A percentile compares a stretch with the other conserved stretches of the same genome.
phyloP scores from a whole-genome alignment of 2,329 filamentous ascomycete genomes.

The Annulohypoxylon truncatum region DNA sequence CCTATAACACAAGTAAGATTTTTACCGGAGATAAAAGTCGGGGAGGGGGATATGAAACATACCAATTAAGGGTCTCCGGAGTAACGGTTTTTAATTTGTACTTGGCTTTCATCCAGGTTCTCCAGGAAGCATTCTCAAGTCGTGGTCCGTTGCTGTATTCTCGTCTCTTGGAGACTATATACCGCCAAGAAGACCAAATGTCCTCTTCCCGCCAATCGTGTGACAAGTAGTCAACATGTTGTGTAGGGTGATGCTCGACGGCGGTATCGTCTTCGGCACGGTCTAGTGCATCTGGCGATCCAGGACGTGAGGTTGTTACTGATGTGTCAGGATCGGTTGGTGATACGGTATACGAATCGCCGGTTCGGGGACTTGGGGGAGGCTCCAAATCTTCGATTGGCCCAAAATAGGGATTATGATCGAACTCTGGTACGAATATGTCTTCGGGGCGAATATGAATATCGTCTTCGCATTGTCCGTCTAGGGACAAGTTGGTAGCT shows the following conservation, averaged over 20 bases:
- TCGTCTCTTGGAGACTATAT: constrained; percentile 82
- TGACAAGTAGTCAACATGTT: constrained; percentile 95
- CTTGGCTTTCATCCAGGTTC: constrained; percentile 95
- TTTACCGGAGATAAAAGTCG: background rate
- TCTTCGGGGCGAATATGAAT: constrained; percentile 59
- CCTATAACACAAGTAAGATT: constrained; percentile 64
- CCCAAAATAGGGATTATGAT: constrained; percentile 61
- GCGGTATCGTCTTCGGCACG: constrained; percentile 84
- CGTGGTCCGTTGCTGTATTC: constrained; percentile 84
- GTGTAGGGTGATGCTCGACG: constrained; percentile 77
- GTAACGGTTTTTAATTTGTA: constrained; percentile 88
- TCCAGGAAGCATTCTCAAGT: constrained; percentile 96
- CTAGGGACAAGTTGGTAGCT: constrained; percentile 71
- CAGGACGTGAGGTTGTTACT: constrained; percentile 64
- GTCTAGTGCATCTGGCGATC: constrained; percentile 66
- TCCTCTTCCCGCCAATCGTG: constrained; percentile 96
- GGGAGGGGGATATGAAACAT: constrained; percentile 51
- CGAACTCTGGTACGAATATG: constrained; percentile 60
- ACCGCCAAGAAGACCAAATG: constrained; percentile 97
- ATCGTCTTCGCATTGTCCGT: constrained; percentile 65
- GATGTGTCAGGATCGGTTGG: constrained; percentile 66
- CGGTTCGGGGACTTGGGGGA: constrained; percentile 62
- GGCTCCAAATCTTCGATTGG: constrained; percentile 62
- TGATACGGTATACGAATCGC: constrained; percentile 64
- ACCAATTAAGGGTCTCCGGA: constrained; percentile 95